A percentile compares a stretch with the other conserved stretches of the same genome.
Conservation (phyloP, 2,329 filamentous ascomycete genomes). For the Ascocoryne sarcoides region DNA sequence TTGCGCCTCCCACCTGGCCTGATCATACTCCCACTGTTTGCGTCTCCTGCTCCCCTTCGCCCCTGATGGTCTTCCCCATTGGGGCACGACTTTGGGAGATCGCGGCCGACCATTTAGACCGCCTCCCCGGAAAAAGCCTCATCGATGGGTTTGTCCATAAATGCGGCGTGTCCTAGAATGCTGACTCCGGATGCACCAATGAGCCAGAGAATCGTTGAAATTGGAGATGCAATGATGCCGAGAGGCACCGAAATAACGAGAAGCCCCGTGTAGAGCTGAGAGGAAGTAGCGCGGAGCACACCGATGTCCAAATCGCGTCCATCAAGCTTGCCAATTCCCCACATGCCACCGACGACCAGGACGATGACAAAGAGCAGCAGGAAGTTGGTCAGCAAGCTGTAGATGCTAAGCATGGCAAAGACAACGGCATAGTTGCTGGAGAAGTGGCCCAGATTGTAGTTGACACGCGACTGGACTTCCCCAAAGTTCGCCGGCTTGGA, state of each 20-base stretch:
- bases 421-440: conserved; percentile 96
- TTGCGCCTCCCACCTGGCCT: conserved; percentile 41
- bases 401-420: conserved; percentile 92
- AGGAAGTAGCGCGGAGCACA: conserved; percentile 72
- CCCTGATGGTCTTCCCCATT: conserved; percentile 99
- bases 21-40: conserved; percentile 41
- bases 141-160: conserved; percentile 99
- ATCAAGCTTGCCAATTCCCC: conserved; percentile 80
- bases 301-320: conserved; percentile 85
- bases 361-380: conserved; percentile 86
- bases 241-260: conserved; percentile 77
- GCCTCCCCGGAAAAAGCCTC: conserved; percentile 99
- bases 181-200: conserved; percentile 90
- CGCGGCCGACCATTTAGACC: conserved; percentile 99
- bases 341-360: conserved; percentile 79
- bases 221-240: conserved; percentile 74
- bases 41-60: conserved; percentile 58
- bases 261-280: conserved; percentile 88
- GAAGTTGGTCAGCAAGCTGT: conserved; percentile 83
- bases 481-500: conserved; percentile 89
- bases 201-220: conserved; percentile 84
- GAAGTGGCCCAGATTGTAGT: conserved; percentile 96
- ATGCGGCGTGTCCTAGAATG: conserved; percentile 86
- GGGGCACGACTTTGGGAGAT: conserved; percentile 91
- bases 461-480: conserved; percentile 84